These are phyloP conservation scores for Cyathus olla DNA, from an alignment of 1,284 basidiomycete species.

Conservation along the genomic window DNA sequence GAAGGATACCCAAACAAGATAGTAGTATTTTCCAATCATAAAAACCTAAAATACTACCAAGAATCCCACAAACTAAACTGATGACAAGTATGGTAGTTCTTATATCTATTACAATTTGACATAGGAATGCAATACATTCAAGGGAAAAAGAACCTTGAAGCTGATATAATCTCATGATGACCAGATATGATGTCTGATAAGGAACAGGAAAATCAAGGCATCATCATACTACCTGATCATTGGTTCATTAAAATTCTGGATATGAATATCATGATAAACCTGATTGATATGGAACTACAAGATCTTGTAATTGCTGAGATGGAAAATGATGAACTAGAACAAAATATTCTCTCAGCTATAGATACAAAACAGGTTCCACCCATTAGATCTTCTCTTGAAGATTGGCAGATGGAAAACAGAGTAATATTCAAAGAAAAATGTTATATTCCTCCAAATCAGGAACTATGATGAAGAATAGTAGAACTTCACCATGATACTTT, in stretches of 20 bases:
- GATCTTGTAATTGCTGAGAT: background rate
- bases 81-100: background rate
- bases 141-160: background rate
- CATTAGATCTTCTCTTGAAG: background rate
- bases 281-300: background rate
- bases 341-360: background rate
- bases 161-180: background rate
- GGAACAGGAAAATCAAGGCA: background rate
- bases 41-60: conserved; percentile 3
- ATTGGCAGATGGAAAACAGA: background rate
- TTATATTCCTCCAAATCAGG: conserved; percentile 13
- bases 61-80: background rate
- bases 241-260: background rate
- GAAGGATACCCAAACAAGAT: background rate
- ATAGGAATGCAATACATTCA: background rate
- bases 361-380: background rate
- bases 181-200: background rate
- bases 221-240: background rate
- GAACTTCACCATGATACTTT: conserved; percentile 4
- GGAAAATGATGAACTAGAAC: background rate
- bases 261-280: background rate
- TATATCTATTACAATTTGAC: conserved; percentile 3
- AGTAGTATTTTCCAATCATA: conserved; percentile 6
- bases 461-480: conserved; percentile 11
- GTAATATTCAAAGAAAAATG: conserved; percentile 13